Conservation (phyloP, 176 grass and related monocot genomes). For the Carex kokanica region DNA sequence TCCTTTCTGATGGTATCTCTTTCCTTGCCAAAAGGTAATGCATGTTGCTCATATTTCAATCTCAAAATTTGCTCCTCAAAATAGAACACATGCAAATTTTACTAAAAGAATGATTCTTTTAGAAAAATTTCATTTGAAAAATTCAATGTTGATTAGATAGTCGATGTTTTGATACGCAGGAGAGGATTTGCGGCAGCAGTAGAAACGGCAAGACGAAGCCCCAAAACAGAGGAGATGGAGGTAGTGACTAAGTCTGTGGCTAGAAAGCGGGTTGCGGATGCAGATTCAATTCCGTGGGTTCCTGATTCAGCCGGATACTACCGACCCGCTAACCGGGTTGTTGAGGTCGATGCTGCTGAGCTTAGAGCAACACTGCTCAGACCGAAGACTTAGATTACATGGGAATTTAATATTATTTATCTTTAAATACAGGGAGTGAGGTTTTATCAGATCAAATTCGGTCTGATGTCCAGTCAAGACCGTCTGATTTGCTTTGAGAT, state of each 20-base stretch:
- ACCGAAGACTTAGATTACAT: not conserved
- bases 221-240: slow-evolving; percentile 22
- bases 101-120: not conserved
- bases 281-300: slow-evolving; percentile 39
- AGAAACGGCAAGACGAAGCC: slow-evolving; percentile 27
- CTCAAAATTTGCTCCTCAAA: not conserved
- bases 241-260: slow-evolving; percentile 28
- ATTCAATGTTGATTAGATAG: not conserved
- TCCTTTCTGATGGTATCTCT: slow-evolving; percentile 12
- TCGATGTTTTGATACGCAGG: not conserved
- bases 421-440: no score
- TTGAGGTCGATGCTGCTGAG: slow-evolving; percentile 48
- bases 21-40: slow-evolving; percentile 8
- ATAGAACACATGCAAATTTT: no score
- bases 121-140: not conserved
- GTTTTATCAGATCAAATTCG: no score
- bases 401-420: no score
- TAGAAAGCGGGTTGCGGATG: not conserved
- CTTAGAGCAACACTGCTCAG: slow-evolving; percentile 53
- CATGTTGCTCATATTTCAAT: not conserved
- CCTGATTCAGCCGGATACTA: slow-evolving; percentile 70
- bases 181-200: slow-evolving; percentile 44
- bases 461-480: no score
- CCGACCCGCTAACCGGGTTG: slow-evolving; percentile 45
- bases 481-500: no score